phyloP scores from a whole-genome alignment of 176 grass and related monocot species.

The Bromus sterilis region DNA sequence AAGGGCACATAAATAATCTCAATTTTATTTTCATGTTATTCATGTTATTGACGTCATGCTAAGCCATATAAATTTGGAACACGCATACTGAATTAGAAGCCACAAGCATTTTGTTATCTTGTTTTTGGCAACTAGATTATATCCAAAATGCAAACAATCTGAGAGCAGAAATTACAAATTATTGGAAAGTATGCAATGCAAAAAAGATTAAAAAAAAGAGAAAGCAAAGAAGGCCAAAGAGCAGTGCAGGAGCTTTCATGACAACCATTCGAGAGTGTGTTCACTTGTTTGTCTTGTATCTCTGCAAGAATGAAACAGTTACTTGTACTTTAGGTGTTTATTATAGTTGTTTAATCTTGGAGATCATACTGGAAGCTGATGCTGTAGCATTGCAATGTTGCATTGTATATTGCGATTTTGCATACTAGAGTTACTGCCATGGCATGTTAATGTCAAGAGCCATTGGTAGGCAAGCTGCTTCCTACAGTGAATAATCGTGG shows the following conservation, averaged over 20 bases:
- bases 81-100: background rate
- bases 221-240: background rate
- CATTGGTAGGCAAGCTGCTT: conserved; percentile 53
- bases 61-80: background rate
- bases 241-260: background rate
- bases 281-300: background rate
- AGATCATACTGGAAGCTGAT: conserved; percentile 49
- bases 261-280: background rate
- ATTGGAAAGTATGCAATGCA: background rate
- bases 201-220: no score
- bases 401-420: background rate
- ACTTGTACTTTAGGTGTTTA: background rate
- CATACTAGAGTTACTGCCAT: conserved; percentile 52
- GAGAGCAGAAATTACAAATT: background rate
- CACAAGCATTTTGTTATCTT: background rate
- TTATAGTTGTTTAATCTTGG: background rate
- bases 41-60: background rate
- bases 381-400: conserved; percentile 13
- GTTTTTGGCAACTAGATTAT: background rate
- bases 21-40: background rate
- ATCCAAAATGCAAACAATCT: background rate
- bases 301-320: background rate
- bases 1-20: background rate
- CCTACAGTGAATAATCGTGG: conserved; percentile 53
- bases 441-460: conserved; percentile 72